Conservation (phyloP, 2,329 filamentous ascomycete species). For the Talaromyces sp. region DNA sequence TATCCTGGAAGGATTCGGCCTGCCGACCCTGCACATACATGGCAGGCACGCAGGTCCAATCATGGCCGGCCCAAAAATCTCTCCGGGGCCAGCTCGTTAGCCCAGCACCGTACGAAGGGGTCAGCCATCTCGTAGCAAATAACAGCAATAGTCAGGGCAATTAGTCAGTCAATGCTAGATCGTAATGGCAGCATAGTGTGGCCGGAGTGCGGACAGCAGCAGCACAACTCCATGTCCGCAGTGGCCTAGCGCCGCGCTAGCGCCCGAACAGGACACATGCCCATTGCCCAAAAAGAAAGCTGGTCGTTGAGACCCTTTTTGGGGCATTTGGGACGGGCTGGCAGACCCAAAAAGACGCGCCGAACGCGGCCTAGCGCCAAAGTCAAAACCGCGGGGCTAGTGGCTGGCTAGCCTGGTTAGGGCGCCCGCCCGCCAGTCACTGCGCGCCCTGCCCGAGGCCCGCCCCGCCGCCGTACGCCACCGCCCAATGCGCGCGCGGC, state of each 20-base stretch:
- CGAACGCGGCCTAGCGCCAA: neutral
- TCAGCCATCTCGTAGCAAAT: neutral
- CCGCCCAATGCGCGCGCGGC: neutral
- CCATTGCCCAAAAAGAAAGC: neutral
- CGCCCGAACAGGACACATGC: neutral
- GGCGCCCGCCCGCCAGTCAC: neutral
- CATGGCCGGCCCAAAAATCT: neutral
- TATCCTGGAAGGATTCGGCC: neutral
- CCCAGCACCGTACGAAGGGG: neutral
- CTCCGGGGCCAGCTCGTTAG: neutral
- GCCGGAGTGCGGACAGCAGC: neutral
- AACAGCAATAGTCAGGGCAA: neutral
- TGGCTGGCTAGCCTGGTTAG: neutral
- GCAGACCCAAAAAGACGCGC: neutral
- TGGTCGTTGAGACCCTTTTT: neutral
- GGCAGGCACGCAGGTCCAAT: neutral
- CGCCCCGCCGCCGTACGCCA: neutral
- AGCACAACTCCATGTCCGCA: neutral
- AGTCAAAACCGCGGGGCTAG: neutral
- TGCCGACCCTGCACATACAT: neutral
- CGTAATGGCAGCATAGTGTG: neutral
- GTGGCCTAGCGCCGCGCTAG: neutral
- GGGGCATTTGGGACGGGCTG: slow-evolving; percentile 1
- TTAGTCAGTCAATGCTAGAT: neutral
- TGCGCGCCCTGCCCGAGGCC: neutral